Percentiles rank a stretch among this genome's conserved stretches.
Conservation (phyloP, 352 stramenopile genomes). For the Phytophthora rubi region DNA sequence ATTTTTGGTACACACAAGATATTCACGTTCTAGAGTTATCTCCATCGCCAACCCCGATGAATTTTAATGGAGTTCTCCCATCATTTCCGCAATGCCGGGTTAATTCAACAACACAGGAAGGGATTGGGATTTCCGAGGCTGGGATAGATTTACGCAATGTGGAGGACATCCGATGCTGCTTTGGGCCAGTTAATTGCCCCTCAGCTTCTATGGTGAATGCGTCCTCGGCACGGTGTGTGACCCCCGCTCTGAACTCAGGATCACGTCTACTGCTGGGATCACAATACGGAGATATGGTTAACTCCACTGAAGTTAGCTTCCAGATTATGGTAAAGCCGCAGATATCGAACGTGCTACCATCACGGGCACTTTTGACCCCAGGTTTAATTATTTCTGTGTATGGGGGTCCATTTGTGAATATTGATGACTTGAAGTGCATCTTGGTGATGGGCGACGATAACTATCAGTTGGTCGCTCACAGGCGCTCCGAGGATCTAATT, state of each 20-base stretch:
- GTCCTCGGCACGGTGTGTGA: slow-evolving; percentile 29
- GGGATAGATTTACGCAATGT: slow-evolving; percentile 16
- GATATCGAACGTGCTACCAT: slow-evolving; percentile 38
- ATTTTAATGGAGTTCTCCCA: slow-evolving; percentile 45
- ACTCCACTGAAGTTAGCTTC: slow-evolving; percentile 44
- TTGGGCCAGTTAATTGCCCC: slow-evolving; percentile 23
- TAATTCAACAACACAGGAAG: slow-evolving; percentile 6
- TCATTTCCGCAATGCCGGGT: slow-evolving; percentile 36
- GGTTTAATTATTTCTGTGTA: slow-evolving; percentile 31
- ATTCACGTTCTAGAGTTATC: slow-evolving; percentile 23
- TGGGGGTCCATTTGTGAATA: slow-evolving; percentile 32
- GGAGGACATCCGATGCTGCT: slow-evolving; percentile 42
- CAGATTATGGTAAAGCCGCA: slow-evolving; percentile 18
- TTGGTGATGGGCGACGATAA: slow-evolving; percentile 26
- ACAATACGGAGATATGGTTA: slow-evolving; percentile 20
- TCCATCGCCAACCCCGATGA: slow-evolving; percentile 35
- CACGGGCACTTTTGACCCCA: slow-evolving; percentile 14
- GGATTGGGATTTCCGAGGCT: slow-evolving; percentile 34
- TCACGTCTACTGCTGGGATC: slow-evolving; percentile 28
- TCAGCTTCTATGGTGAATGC: slow-evolving; percentile 20
- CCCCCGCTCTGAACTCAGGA: slow-evolving; percentile 20
- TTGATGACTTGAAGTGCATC: slow-evolving; percentile 30
- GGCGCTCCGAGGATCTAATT: slow-evolving; percentile 32
- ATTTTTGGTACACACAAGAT: slow-evolving; percentile 42
- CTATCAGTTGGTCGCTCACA: slow-evolving; percentile 20